A percentile compares a stretch with the other conserved stretches of the same genome.
phyloP scores from a whole-genome alignment of 441 rosid genomes.

The Populus hybrid region DNA sequence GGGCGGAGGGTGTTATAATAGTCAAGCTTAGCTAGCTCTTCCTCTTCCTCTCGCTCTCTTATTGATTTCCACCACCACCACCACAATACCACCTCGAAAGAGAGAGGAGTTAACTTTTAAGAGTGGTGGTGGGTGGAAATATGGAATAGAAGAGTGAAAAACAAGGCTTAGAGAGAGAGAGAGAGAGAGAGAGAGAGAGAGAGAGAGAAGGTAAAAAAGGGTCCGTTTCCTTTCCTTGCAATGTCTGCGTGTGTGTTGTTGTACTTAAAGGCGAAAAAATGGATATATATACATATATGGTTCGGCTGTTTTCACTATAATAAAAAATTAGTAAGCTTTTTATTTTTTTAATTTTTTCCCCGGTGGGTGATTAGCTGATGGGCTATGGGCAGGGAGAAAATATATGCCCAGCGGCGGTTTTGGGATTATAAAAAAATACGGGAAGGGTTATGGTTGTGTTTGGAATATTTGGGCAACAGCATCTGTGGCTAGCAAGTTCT shows the following conservation, averaged over 20 bases:
- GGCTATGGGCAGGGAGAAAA: conserved; percentile 9
- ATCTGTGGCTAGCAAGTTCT: conserved; percentile 17
- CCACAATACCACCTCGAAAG: conserved; percentile 1
- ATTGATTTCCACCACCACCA: conserved; percentile 1
- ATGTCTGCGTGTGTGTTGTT: conserved; percentile 4
- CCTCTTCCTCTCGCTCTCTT: neutral
- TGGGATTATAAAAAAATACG: conserved; percentile 28
- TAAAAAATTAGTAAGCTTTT: conserved; percentile 2
- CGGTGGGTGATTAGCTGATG: neutral
- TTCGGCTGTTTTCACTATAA: neutral
- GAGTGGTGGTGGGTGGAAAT: neutral
- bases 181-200: neutral
- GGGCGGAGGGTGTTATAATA: neutral
- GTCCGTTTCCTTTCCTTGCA: neutral
- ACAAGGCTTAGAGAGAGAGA: conserved; percentile 6
- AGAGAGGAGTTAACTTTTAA: neutral
- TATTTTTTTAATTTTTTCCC: too few relatives aligned
- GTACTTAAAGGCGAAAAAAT: conserved; percentile 7
- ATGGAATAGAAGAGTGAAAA: conserved; percentile 14
- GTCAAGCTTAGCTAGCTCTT: neutral
- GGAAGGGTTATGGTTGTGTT: conserved; percentile 24
- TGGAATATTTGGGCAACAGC: conserved; percentile 36
- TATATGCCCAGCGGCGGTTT: conserved; percentile 5
- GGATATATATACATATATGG: conserved; percentile 7
- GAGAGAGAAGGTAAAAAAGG: neutral